Evolutionary conservation across 495 filamentous ascomycete genomes (phyloP).

Genomic region (Zalerion maritima): DNA sequence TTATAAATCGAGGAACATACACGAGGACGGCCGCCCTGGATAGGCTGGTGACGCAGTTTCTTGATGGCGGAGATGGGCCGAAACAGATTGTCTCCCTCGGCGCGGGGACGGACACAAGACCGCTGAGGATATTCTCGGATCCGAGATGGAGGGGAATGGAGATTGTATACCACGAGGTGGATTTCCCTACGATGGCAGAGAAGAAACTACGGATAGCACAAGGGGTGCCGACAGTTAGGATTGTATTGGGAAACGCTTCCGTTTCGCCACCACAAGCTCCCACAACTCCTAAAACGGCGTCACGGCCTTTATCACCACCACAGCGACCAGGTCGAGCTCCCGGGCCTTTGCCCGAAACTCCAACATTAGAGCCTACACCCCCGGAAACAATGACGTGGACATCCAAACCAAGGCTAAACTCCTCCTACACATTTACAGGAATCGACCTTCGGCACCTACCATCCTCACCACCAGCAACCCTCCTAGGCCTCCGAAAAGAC

Average conservation of each 20-base stretch:
- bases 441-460: slow-evolving; percentile 60
- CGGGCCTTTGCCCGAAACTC: no score
- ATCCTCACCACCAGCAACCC: slow-evolving; percentile 2
- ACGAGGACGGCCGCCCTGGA: slow-evolving; percentile 82
- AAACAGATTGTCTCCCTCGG: slow-evolving; percentile 86
- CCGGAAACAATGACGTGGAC: no score
- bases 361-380: no score
- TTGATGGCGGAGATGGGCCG: slow-evolving; percentile 22
- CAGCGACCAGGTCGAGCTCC: no score
- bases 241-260: no score
- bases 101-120: slow-evolving; percentile 84
- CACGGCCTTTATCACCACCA: no score
- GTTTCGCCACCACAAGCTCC: no score
- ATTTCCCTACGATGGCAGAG: slow-evolving; percentile 62
- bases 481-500: slow-evolving; percentile 22
- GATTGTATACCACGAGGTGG: slow-evolving; percentile 80
- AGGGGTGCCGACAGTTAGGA: slow-evolving; percentile 13
- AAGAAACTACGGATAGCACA: slow-evolving; percentile 37
- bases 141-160: slow-evolving; percentile 13
- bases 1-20: slow-evolving; percentile 96
- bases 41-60: slow-evolving; percentile 56
- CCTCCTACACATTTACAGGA: no score
- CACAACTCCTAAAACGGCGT: no score
- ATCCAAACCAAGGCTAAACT: no score
- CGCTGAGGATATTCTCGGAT: slow-evolving; percentile 48